phyloP scores from a whole-genome alignment of 441 rosid genomes.

The Arabidopsis hybrid region DNA sequence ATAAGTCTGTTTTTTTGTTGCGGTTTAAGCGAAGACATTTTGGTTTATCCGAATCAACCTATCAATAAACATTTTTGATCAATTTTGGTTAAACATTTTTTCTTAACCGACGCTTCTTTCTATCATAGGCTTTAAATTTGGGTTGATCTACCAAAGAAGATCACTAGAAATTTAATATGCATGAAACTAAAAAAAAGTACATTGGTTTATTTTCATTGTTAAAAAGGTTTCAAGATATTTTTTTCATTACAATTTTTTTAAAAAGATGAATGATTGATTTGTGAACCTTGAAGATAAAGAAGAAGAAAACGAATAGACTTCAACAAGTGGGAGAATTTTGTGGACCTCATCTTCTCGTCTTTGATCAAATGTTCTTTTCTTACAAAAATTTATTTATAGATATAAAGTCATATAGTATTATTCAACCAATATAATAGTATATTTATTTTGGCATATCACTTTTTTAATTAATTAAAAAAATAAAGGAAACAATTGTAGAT shows the following conservation, averaged over 20 bases:
- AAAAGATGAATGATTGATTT: conserved; percentile 4
- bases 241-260: neutral
- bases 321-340: conserved; percentile 40
- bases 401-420: conserved; percentile 26
- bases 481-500: conserved; percentile 4
- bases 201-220: neutral
- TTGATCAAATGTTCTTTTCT: conserved; percentile 33
- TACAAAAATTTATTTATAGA: neutral
- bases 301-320: conserved; percentile 38
- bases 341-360: conserved; percentile 43
- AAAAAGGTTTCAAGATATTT: conserved; percentile 2
- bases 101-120: neutral
- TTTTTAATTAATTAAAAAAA: neutral
- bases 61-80: neutral
- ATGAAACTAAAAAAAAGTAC: conserved; percentile 10
- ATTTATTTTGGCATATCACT: conserved; percentile 13
- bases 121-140: neutral
- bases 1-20: neutral
- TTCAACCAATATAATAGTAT: conserved; percentile 22
- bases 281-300: conserved; percentile 33
- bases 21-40: neutral
- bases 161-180: neutral
- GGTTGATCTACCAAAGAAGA: conserved; percentile 6
- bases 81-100: too few relatives aligned
- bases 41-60: neutral